Percentiles rank a stretch among this genome's conserved stretches.
Evolutionary conservation across 257 asterid genomes (phyloP).

Genomic region (Jaltomata sinuosa): DNA sequence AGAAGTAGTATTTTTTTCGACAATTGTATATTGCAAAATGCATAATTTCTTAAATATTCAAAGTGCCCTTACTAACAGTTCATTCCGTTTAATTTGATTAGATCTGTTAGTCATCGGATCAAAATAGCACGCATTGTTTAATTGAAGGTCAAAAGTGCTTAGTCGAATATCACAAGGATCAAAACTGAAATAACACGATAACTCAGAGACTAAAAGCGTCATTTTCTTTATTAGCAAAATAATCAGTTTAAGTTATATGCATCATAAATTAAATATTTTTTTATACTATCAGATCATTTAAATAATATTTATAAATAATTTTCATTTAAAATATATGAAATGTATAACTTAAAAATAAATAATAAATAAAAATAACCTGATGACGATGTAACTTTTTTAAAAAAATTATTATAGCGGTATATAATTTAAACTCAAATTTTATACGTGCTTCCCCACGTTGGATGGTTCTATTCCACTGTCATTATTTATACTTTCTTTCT

Average conservation of each 20-base stretch:
- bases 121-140: too few species aligned
- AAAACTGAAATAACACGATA: too few species aligned
- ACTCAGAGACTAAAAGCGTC: too few species aligned
- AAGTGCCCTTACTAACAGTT: too few species aligned
- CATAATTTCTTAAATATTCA: too few species aligned
- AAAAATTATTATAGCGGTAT: neutral
- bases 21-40: too few species aligned
- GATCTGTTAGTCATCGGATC: too few species aligned
- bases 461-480: conserved; percentile 23
- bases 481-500: conserved; percentile 25
- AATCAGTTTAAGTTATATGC: neutral
- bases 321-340: neutral
- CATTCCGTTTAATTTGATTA: too few species aligned
- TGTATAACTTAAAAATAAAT: neutral
- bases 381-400: neutral
- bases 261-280: neutral
- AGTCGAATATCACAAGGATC: too few species aligned
- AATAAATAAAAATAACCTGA: neutral
- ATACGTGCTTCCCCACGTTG: conserved; percentile 8
- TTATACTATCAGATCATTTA: neutral
- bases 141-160: too few species aligned
- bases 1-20: too few species aligned
- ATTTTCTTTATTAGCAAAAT: too few species aligned
- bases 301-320: neutral
- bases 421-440: neutral